A percentile compares a stretch with the other conserved stretches of the same genome.
These are phyloP conservation scores for Xylaria intraflava DNA, from an alignment of 495 filamentous ascomycete species.

Conservation along the genomic window DNA sequence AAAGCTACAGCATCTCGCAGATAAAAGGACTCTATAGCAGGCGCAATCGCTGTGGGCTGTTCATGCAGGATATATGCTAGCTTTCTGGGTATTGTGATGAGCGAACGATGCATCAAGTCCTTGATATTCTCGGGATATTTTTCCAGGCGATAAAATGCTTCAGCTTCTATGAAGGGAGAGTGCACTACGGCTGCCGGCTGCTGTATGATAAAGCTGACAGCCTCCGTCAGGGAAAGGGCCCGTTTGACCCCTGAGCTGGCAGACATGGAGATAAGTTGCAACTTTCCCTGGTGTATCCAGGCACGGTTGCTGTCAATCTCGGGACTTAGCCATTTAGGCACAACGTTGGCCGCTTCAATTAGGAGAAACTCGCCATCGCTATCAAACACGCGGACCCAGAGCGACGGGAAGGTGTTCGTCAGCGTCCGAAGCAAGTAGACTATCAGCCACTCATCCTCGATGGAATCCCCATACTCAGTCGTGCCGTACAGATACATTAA, in stretches of 20 bases:
- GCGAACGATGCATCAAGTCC: conserved; percentile 63
- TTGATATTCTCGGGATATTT: conserved; percentile 72
- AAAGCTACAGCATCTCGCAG: conserved; percentile 77
- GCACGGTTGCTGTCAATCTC: conserved; percentile 82
- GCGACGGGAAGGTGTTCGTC: conserved; percentile 60
- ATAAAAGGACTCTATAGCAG: conserved; percentile 88
- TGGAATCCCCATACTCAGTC: conserved; percentile 84
- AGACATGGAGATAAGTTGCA: conserved; percentile 62
- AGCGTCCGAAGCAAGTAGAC: conserved; percentile 85
- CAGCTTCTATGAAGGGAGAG: conserved; percentile 67
- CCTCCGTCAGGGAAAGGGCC: conserved; percentile 53
- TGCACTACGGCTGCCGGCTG: conserved; percentile 51
- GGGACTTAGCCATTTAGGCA: conserved; percentile 88
- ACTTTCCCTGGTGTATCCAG: conserved; percentile 69
- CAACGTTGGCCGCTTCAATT: conserved; percentile 81
- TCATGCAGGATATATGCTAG: conserved; percentile 74
- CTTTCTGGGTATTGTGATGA: conserved; percentile 69
- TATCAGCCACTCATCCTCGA: conserved; percentile 96
- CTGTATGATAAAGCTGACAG: conserved; percentile 49
- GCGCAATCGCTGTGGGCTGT: conserved; percentile 65
- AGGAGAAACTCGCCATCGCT: conserved; percentile 92
- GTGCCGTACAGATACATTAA: conserved; percentile 55
- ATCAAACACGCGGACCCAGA: conserved; percentile 80
- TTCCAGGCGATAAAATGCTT: conserved; percentile 80
- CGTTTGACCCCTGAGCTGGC: conserved; percentile 25